A percentile compares a stretch with the other conserved stretches of the same genome.
These are phyloP conservation scores for Wickerhamiella kurtzmanii DNA, from an alignment of 805 yeast species.

Conservation along the genomic window DNA sequence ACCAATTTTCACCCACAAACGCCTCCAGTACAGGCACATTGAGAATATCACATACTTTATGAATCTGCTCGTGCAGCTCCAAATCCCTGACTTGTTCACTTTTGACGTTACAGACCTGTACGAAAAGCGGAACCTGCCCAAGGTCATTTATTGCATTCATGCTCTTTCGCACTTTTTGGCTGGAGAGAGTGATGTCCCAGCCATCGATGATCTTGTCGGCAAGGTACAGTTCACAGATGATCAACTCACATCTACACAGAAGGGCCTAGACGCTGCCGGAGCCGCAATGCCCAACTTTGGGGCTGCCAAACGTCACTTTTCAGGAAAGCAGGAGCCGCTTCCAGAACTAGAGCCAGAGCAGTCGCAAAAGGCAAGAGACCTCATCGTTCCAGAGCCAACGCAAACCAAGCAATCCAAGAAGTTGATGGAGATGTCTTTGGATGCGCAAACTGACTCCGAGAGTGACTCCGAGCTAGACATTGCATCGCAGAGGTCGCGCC, in stretches of 20 bases:
- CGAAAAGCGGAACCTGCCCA: slow-evolving; percentile 83
- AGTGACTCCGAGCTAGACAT: not conserved
- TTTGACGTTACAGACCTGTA: slow-evolving; percentile 89
- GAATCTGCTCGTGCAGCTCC: slow-evolving; percentile 46
- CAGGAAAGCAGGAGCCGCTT: slow-evolving; percentile 8
- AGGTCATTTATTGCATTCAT: slow-evolving; percentile 85
- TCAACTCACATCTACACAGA: slow-evolving; percentile 56
- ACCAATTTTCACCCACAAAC: slow-evolving; percentile 40
- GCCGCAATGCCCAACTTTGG: slow-evolving; percentile 67
- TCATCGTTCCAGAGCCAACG: no score
- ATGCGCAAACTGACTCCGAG: not conserved
- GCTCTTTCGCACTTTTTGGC: slow-evolving; percentile 69
- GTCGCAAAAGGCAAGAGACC: no score
- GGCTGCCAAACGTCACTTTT: slow-evolving; percentile 33
- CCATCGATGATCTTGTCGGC: slow-evolving; percentile 50
- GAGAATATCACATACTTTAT: slow-evolving; percentile 84
- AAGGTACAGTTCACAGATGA: slow-evolving; percentile 48
- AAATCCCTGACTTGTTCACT: slow-evolving; percentile 74
- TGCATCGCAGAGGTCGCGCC: not conserved
- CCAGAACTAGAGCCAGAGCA: not conserved
- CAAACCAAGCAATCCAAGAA: not conserved
- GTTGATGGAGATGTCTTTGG: not conserved
- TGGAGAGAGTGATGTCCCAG: slow-evolving; percentile 44
- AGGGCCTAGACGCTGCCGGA: slow-evolving; percentile 47
- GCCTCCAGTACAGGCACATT: slow-evolving; percentile 74